Evolutionary conservation across 75 land plant genomes (phyloP), one percentile per base, ranked within the genome.

Genomic region (Azolla pinnata): DNA sequence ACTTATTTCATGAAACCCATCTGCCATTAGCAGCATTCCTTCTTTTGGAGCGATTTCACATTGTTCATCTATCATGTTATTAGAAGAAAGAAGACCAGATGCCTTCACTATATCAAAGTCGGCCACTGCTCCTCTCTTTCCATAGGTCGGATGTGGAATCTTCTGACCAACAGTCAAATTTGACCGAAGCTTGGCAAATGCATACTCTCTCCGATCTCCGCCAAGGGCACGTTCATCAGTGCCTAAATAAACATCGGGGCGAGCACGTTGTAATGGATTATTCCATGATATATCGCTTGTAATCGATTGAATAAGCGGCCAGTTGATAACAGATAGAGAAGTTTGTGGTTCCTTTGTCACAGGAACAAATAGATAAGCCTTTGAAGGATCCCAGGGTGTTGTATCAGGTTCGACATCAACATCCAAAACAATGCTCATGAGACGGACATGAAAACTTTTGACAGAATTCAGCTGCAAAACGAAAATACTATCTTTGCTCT

Each of bases 351-450:
- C 72, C 28, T 76, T 64, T 38, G 62, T 48, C 21, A 79, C 4
- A 44, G 99, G 97, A 47, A 79, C 84, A 76, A 95, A 95, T 32
- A 95, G 67, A 76, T 95, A 95, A 45, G 97, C 97, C 66, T 95
- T 95, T n/a, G 84, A 74, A 46, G 87, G 71, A 75, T 95, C 99
- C 99, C 99, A 95, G 7, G 97, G 91, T 61, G 99, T 95, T 28
- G 83, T 80, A 26, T 73, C 63, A 56, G 99, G 99, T 71, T 90
- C 97, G 38, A 95, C 99, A 79, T 95, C 88, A 68, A 95, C 85
- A 69, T 95, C 99, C 53, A 95, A 71, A 38, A 95, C 99, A 63
- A 95, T 95, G 75, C 97, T 90, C 99, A 95, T 95, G 29, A 95
- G 81, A 57, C 99, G 81, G 19, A 95, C 99, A 75, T 95, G 99